Percentiles rank a stretch among this genome's conserved stretches.
Conservation (phyloP, 2,329 filamentous ascomycete genomes). For the Fusarium torreyae region DNA sequence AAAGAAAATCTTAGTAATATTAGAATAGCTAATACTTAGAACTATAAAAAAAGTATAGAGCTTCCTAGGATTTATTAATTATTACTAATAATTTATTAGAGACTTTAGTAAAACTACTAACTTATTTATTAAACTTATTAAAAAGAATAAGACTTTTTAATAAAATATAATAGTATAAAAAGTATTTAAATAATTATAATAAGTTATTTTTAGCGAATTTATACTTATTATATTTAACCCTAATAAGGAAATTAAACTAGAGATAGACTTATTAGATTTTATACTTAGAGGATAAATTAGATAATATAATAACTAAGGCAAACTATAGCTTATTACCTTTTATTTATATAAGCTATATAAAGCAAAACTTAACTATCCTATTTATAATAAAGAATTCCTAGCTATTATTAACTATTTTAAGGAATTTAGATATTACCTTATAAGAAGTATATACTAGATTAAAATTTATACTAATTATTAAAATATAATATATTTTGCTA, state of each 20-base stretch:
- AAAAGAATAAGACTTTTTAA: not conserved
- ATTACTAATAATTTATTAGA: not conserved
- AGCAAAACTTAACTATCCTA: no score
- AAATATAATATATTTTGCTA: no score
- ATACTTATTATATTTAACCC: not conserved
- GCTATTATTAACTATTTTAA: not conserved
- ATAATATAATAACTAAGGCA: not conserved
- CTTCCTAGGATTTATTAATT: slow-evolving; percentile 38
- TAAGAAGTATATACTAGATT: no score
- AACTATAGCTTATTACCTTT: no score
- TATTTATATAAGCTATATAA: no score
- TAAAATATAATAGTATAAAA: not conserved
- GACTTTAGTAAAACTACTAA: no score
- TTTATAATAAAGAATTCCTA: no score
- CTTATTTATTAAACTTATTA: not conserved
- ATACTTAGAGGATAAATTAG: not conserved
- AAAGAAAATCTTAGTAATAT: slow-evolving; percentile 28
- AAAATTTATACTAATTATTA: no score
- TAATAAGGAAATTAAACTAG: not conserved
- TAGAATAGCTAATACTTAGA: not conserved
- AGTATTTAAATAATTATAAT: not conserved
- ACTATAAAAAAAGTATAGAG: slow-evolving; percentile 31
- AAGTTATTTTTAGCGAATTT: not conserved
- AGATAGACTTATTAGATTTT: not conserved
- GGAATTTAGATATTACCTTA: not conserved